These are phyloP conservation scores for Cercospora sp. DNA, from an alignment of 2,329 filamentous ascomycete species.

Conservation along the genomic window DNA sequence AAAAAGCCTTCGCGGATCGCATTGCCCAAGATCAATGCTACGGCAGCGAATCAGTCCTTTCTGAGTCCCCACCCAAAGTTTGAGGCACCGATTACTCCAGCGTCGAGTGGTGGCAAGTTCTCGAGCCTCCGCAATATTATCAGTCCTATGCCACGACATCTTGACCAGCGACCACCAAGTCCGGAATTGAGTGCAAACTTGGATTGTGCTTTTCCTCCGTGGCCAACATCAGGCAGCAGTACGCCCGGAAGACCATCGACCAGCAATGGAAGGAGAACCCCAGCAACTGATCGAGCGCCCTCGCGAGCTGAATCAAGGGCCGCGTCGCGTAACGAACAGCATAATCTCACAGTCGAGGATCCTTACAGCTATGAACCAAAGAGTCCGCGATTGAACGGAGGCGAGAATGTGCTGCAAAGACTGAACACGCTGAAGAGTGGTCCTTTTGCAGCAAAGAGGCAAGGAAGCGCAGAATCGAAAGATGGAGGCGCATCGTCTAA, in stretches of 20 bases:
- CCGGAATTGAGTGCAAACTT: conserved; percentile 48
- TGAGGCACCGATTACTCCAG: conserved; percentile 53
- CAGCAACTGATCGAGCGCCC: conserved; percentile 12
- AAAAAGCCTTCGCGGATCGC: conserved; percentile 25
- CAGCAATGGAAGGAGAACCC: conserved; percentile 31
- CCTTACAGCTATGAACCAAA: conserved; percentile 39
- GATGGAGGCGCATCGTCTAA: conserved; percentile 8
- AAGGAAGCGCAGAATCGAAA: conserved; percentile 23
- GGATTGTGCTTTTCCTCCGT: conserved; percentile 57
- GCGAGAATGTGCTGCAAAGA: conserved; percentile 53
- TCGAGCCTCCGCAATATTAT: conserved; percentile 31
- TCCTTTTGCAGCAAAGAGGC: conserved; percentile 54
- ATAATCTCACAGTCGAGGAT: conserved; percentile 21
- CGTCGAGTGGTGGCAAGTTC: conserved; percentile 34
- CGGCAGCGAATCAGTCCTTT: conserved; percentile 35
- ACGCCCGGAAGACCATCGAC: conserved; percentile 30
- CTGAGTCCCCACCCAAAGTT: conserved; percentile 45
- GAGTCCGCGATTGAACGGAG: conserved; percentile 45
- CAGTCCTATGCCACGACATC: conserved; percentile 36
- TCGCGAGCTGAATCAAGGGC: conserved; percentile 30
- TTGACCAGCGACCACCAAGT: conserved; percentile 36
- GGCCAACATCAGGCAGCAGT: conserved; percentile 40
- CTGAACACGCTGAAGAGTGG: conserved; percentile 64
- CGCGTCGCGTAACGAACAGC: conserved; percentile 27
- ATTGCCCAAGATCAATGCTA: conserved; percentile 35